These are phyloP conservation scores for Knufia fluminis DNA, from an alignment of 2,329 filamentous ascomycete species.

Conservation along the genomic window DNA sequence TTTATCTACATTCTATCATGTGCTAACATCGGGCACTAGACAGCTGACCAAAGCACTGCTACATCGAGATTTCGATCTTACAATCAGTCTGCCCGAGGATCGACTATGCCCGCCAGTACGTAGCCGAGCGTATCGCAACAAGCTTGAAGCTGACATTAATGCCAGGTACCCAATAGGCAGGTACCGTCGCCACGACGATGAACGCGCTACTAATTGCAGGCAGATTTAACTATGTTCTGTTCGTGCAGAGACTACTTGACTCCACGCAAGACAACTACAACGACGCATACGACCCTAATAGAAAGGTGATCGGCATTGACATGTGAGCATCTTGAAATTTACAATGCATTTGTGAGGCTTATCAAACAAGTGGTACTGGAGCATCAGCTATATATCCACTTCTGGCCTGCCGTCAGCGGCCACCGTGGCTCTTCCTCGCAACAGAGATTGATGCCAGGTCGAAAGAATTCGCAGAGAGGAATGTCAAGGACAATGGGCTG, in stretches of 20 bases:
- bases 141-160: not conserved
- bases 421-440: slow-evolving; percentile 62
- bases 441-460: slow-evolving; percentile 73
- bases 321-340: slow-evolving; percentile 43
- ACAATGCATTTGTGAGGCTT: not conserved
- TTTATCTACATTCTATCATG: not conserved
- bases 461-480: slow-evolving; percentile 55
- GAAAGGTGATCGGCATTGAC: slow-evolving; percentile 62
- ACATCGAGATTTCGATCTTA: slow-evolving; percentile 62
- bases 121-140: not conserved
- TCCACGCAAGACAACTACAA: slow-evolving; percentile 45
- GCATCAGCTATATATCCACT: slow-evolving; percentile 88
- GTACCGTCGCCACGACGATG: slow-evolving; percentile 5
- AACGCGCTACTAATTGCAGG: slow-evolving; percentile 27
- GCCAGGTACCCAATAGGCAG: slow-evolving; percentile 39
- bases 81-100: slow-evolving; percentile 62
- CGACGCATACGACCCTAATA: slow-evolving; percentile 44
- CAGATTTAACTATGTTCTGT: slow-evolving; percentile 81
- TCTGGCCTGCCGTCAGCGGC: slow-evolving; percentile 60
- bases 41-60: slow-evolving; percentile 70
- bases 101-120: slow-evolving; percentile 75
- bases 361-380: slow-evolving; percentile 58
- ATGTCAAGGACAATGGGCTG: slow-evolving; percentile 59
- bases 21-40: slow-evolving; percentile 26
- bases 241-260: slow-evolving; percentile 75